These are phyloP conservation scores for Elsinoe australis DNA, from an alignment of 2,329 filamentous ascomycete genomes.

Conservation along the genomic window DNA sequence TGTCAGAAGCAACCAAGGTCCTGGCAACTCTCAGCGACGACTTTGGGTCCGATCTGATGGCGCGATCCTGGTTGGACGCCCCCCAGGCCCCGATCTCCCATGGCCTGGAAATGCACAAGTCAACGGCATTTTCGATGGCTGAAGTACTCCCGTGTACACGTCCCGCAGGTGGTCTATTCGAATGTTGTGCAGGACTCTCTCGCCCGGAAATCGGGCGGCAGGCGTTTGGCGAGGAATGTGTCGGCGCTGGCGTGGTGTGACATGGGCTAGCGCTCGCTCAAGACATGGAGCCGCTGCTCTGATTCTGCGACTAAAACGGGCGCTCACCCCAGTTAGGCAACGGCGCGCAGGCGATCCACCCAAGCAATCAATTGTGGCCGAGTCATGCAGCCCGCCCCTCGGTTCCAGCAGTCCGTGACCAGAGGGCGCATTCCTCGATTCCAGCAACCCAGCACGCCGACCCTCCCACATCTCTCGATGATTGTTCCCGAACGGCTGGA, in stretches of 20 bases:
- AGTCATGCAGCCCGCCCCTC: conserved; percentile 13
- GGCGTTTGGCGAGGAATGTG: conserved; percentile 3
- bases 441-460: background rate
- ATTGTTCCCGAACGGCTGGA: conserved; percentile 14
- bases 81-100: conserved; percentile 2
- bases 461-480: background rate
- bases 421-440: background rate
- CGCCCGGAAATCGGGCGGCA: conserved; percentile 13
- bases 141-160: background rate
- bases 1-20: no score
- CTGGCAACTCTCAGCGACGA: conserved; percentile 1
- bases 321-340: conserved; percentile 5
- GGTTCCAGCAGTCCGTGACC: conserved; percentile 5
- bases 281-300: conserved; percentile 14
- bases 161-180: background rate
- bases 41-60: conserved; percentile 4
- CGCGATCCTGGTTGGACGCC: conserved; percentile 5
- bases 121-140: conserved; percentile 10
- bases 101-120: background rate
- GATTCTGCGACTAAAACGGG: conserved; percentile 12
- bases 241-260: conserved; percentile 10
- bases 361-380: background rate
- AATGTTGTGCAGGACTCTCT: conserved; percentile 1
- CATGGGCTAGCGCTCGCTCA: conserved; percentile 5
- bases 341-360: background rate